These are phyloP conservation scores for Vitis hybrid DNA, from an alignment of 177 flowering plant genomes.

Conservation along the genomic window DNA sequence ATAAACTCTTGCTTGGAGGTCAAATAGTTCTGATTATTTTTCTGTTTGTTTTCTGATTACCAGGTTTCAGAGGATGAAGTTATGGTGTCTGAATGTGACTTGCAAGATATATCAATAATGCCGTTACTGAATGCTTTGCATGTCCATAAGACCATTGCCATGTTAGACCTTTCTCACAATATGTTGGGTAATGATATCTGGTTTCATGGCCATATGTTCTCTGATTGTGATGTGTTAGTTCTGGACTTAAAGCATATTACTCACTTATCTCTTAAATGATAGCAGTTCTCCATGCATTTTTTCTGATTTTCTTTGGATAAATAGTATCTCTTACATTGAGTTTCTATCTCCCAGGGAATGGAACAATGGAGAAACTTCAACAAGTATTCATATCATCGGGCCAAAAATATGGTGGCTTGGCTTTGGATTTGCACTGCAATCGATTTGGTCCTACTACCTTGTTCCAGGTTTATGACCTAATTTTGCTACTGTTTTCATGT, in stretches of 20 bases:
- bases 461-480: conserved; percentile 61
- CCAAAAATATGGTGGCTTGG: conserved; percentile 78
- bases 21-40: neutral
- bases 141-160: conserved; percentile 61
- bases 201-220: neutral
- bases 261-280: neutral
- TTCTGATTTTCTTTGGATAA: neutral
- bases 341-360: conserved; percentile 60
- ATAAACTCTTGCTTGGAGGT: neutral
- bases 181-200: conserved; percentile 55
- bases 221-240: neutral
- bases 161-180: conserved; percentile 87
- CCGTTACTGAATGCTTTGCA: conserved; percentile 75
- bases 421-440: conserved; percentile 89
- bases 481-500: conserved; percentile 1
- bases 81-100: conserved; percentile 70
- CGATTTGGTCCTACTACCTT: conserved; percentile 89
- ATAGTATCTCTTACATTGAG: neutral
- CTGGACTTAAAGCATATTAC: neutral
- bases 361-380: conserved; percentile 77
- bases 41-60: neutral
- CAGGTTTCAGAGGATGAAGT: conserved; percentile 95
- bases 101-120: conserved; percentile 78
- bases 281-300: neutral
- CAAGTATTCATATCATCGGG: conserved; percentile 60